These are phyloP conservation scores for Lasiodiplodia theobromae DNA, from an alignment of 2,329 filamentous ascomycete species.

Conservation along the genomic window DNA sequence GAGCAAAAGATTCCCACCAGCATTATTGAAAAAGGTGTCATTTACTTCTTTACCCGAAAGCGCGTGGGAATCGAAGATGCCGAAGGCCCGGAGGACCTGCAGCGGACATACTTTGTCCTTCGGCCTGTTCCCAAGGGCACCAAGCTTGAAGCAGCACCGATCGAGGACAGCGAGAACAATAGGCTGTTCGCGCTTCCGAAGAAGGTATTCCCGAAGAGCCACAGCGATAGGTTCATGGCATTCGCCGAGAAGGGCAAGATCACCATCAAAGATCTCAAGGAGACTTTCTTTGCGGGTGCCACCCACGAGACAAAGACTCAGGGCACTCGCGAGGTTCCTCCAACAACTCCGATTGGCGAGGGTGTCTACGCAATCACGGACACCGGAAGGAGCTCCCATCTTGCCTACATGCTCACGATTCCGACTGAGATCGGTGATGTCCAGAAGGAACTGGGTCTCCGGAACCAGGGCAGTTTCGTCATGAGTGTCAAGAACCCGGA, in stretches of 20 bases:
- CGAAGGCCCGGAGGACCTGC: constrained; percentile 72
- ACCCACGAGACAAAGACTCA: constrained; percentile 80
- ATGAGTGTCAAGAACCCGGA: constrained; percentile 82
- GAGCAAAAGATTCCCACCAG: constrained; percentile 62
- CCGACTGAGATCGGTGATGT: constrained; percentile 73
- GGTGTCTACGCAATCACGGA: constrained; percentile 84
- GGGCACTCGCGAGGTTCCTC: constrained; percentile 71
- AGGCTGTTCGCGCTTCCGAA: constrained; percentile 82
- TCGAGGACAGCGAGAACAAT: constrained; percentile 66
- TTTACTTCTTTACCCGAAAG: constrained; percentile 89
- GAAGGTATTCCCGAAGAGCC: constrained; percentile 76
- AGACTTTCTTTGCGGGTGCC: constrained; percentile 70
- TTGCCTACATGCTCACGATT: constrained; percentile 81
- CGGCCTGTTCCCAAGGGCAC: constrained; percentile 74
- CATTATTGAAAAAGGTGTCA: constrained; percentile 84
- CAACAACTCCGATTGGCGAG: constrained; percentile 79
- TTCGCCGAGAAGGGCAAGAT: constrained; percentile 80
- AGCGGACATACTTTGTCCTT: constrained; percentile 80
- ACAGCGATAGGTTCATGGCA: constrained; percentile 74
- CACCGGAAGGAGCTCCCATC: constrained; percentile 74
- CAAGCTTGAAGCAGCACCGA: constrained; percentile 67
- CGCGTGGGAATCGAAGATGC: constrained; percentile 77
- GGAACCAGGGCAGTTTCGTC: constrained; percentile 76
- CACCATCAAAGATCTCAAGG: constrained; percentile 73
- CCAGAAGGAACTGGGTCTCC: constrained; percentile 77